phyloP scores from a whole-genome alignment of 106 monocot species.

The Xerophyta viscosa region DNA sequence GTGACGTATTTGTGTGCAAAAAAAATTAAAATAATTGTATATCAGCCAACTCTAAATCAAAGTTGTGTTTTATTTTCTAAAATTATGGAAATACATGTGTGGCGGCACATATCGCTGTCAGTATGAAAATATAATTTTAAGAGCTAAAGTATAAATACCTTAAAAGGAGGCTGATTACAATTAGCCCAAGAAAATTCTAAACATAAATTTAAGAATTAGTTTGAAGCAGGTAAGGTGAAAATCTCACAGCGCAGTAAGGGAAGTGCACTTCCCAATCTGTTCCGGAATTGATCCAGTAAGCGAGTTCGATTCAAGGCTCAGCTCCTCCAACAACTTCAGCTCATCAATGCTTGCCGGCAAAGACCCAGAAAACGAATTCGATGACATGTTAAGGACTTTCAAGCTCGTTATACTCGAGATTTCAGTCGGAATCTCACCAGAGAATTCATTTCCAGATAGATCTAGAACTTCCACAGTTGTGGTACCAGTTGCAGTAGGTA shows the following conservation, averaged over 20 bases:
- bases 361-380: conserved; percentile 37
- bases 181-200: conserved; percentile 46
- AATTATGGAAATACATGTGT: no score
- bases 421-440: conserved; percentile 40
- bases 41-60: no score
- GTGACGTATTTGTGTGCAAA: no score
- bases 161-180: no score
- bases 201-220: conserved; percentile 54
- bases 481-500: conserved; percentile 17
- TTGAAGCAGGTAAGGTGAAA: conserved; percentile 45
- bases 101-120: no score
- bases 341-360: conserved; percentile 36
- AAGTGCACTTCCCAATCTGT: conserved; percentile 60
- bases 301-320: conserved; percentile 55
- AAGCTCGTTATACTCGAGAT: conserved; percentile 28
- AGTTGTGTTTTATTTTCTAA: no score
- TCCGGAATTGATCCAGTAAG: conserved; percentile 57
- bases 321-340: conserved; percentile 35
- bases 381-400: conserved; percentile 49
- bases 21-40: no score
- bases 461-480: conserved; percentile 27
- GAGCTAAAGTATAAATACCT: no score
- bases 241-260: conserved; percentile 48
- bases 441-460: conserved; percentile 57
- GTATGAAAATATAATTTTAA: no score